These are phyloP conservation scores for Sugiyamaella xylanicola DNA, from an alignment of 1,139 yeast genomes.

Conservation along the genomic window DNA sequence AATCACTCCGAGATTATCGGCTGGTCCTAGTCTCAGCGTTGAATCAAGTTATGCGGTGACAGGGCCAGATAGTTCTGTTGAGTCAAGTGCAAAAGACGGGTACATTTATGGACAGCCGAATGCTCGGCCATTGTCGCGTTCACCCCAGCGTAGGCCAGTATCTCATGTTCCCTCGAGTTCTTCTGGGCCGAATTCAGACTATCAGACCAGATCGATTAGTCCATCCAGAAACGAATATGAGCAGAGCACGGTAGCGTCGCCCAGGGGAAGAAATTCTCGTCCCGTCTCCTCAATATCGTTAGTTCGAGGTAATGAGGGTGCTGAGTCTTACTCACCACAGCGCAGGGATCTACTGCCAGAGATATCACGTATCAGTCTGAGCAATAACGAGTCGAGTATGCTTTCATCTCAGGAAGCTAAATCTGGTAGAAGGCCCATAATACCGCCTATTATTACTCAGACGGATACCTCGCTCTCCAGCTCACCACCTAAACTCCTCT, in stretches of 20 bases:
- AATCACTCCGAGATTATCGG: too few relatives aligned
- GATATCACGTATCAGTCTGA: neutral
- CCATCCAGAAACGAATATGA: too few relatives aligned
- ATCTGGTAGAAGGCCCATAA: neutral
- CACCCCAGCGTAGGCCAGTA: neutral
- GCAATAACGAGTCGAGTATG: neutral
- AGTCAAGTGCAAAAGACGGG: neutral
- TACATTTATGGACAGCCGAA: neutral
- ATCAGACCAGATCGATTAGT: neutral
- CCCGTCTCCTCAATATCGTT: neutral
- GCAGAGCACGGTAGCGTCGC: too few relatives aligned
- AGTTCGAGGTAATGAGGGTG: neutral
- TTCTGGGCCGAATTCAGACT: too few relatives aligned
- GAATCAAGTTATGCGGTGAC: too few relatives aligned
- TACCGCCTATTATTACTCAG: conserved; percentile 9
- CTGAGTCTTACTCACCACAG: neutral
- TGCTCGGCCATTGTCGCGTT: neutral
- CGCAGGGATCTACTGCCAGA: neutral
- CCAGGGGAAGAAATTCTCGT: neutral
- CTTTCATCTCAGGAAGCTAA: too few relatives aligned
- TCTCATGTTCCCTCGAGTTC: too few relatives aligned
- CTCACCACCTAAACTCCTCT: neutral
- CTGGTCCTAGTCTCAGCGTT: too few relatives aligned
- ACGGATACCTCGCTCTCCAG: neutral
- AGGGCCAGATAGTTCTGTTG: too few relatives aligned